These are phyloP conservation scores for Lophium mytilinum DNA, from an alignment of 495 filamentous ascomycete genomes.

Conservation along the genomic window DNA sequence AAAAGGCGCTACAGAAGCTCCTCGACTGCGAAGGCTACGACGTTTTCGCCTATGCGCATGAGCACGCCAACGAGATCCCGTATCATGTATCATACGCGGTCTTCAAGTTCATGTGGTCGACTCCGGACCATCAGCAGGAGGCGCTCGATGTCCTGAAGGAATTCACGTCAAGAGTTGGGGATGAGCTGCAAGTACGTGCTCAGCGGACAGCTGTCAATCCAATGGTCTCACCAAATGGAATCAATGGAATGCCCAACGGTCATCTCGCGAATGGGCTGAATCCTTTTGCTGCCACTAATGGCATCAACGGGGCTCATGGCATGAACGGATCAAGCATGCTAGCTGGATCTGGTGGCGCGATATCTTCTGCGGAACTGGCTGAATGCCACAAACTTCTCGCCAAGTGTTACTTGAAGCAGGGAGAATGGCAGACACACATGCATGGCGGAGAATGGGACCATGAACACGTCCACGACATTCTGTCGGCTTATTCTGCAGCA, in stretches of 20 bases:
- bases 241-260: conserved; percentile 42
- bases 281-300: conserved; percentile 36
- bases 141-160: conserved; percentile 71
- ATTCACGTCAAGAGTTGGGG: conserved; percentile 71
- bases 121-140: conserved; percentile 52
- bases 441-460: conserved; percentile 81
- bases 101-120: conserved; percentile 91
- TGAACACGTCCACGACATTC: conserved; percentile 65
- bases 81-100: conserved; percentile 78
- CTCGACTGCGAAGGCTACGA: conserved; percentile 52
- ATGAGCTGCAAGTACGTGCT: conserved; percentile 55
- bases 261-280: conserved; percentile 31
- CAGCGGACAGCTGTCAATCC: conserved; percentile 44
- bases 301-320: conserved; percentile 50
- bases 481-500: conserved; percentile 79
- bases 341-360: conserved; percentile 16
- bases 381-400: conserved; percentile 74
- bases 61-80: conserved; percentile 25
- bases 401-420: conserved; percentile 89
- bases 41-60: conserved; percentile 13
- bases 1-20: conserved; percentile 81
- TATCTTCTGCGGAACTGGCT: conserved; percentile 33
- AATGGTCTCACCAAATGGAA: conserved; percentile 32
- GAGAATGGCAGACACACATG: conserved; percentile 83
- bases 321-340: conserved; percentile 28